phyloP scores from a whole-genome alignment of 2,329 filamentous ascomycete genomes.

The Fusarium citri region DNA sequence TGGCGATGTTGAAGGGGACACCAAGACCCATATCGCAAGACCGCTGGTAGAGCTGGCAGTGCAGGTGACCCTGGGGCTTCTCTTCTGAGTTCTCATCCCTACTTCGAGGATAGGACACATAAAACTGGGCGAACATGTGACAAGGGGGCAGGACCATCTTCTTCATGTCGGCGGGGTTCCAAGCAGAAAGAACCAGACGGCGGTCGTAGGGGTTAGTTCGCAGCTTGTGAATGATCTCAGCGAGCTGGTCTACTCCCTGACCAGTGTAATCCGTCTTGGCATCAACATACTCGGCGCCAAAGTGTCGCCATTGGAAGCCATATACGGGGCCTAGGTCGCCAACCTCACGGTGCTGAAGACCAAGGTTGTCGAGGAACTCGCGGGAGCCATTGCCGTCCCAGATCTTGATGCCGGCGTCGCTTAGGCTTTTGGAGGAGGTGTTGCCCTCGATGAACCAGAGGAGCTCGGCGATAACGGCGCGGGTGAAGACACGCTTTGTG shows the following conservation, averaged over 20 bases:
- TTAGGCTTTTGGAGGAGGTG: conserved; percentile 83
- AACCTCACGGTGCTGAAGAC: conserved; percentile 81
- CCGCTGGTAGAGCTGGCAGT: conserved; percentile 92
- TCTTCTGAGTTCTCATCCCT: conserved; percentile 46
- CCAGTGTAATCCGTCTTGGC: conserved; percentile 84
- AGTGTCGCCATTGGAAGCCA: conserved; percentile 99
- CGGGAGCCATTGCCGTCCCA: conserved; percentile 98
- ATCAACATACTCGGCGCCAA: conserved; percentile 89
- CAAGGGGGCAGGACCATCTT: conserved; percentile 95
- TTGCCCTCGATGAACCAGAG: conserved; percentile 93
- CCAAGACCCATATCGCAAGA: conserved; percentile 97
- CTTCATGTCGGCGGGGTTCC: conserved; percentile 88
- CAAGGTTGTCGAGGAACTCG: conserved; percentile 87
- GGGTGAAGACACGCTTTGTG: conserved; percentile 95
- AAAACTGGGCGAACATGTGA: conserved; percentile 98
- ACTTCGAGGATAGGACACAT: conserved; percentile 77
- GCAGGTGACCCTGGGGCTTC: conserved; percentile 74
- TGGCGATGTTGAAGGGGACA: conserved; percentile 97
- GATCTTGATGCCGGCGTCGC: conserved; percentile 87
- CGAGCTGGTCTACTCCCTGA: conserved; percentile 92
- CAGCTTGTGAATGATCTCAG: conserved; percentile 89
- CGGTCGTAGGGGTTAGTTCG: conserved; percentile 87
- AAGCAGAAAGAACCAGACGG: conserved; percentile 89
- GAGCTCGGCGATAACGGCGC: conserved; percentile 89
- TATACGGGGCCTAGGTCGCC: conserved; percentile 97